A percentile compares a stretch with the other conserved stretches of the same genome.
Evolutionary conservation across 129 eudicot species (phyloP).

Genomic region (Solidago caesia): DNA sequence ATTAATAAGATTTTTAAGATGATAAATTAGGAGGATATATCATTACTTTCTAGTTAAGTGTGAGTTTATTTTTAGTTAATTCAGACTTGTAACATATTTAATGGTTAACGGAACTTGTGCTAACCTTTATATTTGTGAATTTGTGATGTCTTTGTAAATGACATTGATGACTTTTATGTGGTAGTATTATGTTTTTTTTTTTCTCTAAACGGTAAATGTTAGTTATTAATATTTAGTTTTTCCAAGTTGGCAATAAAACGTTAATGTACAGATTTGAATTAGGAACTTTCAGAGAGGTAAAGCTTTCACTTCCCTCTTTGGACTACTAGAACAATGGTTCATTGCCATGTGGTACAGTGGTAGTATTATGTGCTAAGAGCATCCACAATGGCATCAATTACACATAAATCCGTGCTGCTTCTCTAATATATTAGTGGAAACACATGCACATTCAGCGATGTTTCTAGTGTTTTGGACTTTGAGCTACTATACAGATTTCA

Average conservation of each 20-base stretch:
- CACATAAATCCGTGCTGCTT: slow-evolving; percentile 22
- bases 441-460: slow-evolving; percentile 32
- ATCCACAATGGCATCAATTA: too few relatives aligned
- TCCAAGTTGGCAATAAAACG: too few relatives aligned
- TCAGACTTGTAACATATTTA: background rate
- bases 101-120: slow-evolving; percentile 2
- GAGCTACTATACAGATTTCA: slow-evolving; percentile 20
- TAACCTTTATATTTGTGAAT: background rate
- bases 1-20: too few relatives aligned
- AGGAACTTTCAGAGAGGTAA: too few relatives aligned
- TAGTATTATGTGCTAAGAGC: too few relatives aligned
- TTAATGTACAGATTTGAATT: too few relatives aligned
- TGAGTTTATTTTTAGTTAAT: background rate
- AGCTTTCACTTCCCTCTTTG: too few relatives aligned
- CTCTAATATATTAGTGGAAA: slow-evolving; percentile 13
- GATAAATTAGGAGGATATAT: too few relatives aligned
- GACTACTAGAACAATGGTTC: too few relatives aligned
- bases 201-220: too few relatives aligned
- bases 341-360: too few relatives aligned
- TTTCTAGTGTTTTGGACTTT: slow-evolving; percentile 24
- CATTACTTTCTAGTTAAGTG: background rate
- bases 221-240: too few relatives aligned
- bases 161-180: background rate
- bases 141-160: slow-evolving; percentile 1
- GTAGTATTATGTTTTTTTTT: background rate